phyloP scores from a whole-genome alignment of 202 grass and related monocot species.

The Sporobolus alterniflorus region DNA sequence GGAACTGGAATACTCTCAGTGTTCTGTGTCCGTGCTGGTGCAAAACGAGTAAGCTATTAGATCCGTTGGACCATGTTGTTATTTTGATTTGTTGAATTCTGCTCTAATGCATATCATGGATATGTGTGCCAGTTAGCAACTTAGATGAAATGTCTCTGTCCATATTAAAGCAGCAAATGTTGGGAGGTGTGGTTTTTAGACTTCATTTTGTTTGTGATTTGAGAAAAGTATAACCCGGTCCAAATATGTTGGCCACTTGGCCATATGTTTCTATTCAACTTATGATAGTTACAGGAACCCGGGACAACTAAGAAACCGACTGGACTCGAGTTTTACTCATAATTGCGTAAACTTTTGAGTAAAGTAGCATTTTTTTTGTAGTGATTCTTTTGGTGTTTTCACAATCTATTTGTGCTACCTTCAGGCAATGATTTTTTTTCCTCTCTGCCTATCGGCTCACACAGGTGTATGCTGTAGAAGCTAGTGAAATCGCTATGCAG shows the following conservation, averaged over 20 bases:
- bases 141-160: not conserved
- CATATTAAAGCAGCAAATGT: not conserved
- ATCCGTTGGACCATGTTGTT: not conserved
- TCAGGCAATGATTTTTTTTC: not conserved
- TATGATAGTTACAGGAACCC: not conserved
- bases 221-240: not conserved
- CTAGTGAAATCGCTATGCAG: constrained; percentile 87
- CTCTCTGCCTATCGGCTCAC: constrained; percentile 2
- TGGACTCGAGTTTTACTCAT: not conserved
- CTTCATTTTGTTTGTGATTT: not conserved
- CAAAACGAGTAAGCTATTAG: constrained; percentile 60
- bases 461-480: constrained; percentile 91
- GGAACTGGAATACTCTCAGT: constrained; percentile 92
- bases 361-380: not conserved
- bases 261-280: not conserved
- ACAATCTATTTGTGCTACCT: constrained; percentile 6
- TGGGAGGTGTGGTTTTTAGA: not conserved
- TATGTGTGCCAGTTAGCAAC: constrained; percentile 21
- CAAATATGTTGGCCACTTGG: not conserved
- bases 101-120: not conserved
- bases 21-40: constrained; percentile 91
- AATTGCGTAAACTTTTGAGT: no score
- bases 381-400: constrained; percentile 13
- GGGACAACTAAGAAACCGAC: not conserved
- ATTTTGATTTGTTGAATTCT: not conserved